Evolutionary conservation across 1,139 yeast genomes (phyloP), one percentile per base, ranked within the genome.

Genomic region (Kodamaea suecica): DNA sequence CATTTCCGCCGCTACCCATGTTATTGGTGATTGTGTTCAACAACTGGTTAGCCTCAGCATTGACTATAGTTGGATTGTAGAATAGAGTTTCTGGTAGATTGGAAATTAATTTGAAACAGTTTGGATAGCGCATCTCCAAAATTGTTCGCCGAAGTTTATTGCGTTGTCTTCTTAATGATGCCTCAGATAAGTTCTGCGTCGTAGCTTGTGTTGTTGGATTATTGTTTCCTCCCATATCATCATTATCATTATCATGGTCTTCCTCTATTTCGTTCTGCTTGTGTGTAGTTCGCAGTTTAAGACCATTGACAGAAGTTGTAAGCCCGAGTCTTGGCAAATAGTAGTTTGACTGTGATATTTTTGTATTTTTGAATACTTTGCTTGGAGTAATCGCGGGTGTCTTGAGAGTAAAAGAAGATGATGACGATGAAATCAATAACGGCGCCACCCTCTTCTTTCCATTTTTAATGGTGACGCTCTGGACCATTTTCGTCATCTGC

Each of bases 401-500:
- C 27, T 35, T 35, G n/a, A 20, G 29, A 3, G 40, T 13, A 20
- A 20, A 6, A 6, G 28, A 25, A 3, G 34, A 37, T 9, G 70
- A 48, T 1, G 79, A 63, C 1, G 75, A 56, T 0, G 90, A 76
- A 2, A 90, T 73, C n/a, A 90, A 63, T 36, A 81, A 70, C 1
- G 98, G 97, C 0, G 95, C 78, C 2, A 92, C 92, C 43, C 97
- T 66, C 48, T 88, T 88, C 52, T 80, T 83, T 10, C 97, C 97
- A 29, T 83, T 77, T 50, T 84, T 84, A 5, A 81, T 66, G 2
- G 84, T 74, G 3, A 80, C 67, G 21, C 47, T 54, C 24, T 56
- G 66, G 3, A 49, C 47, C 28, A 52, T 30, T 37, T 52, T 53
- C 21, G 41, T 39, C 30, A 47, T 43, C 35, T 49, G 45, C 39